Base-by-base conservation (phyloP, 805 yeast species). In the Nakazawaea siamensis region DNA sequence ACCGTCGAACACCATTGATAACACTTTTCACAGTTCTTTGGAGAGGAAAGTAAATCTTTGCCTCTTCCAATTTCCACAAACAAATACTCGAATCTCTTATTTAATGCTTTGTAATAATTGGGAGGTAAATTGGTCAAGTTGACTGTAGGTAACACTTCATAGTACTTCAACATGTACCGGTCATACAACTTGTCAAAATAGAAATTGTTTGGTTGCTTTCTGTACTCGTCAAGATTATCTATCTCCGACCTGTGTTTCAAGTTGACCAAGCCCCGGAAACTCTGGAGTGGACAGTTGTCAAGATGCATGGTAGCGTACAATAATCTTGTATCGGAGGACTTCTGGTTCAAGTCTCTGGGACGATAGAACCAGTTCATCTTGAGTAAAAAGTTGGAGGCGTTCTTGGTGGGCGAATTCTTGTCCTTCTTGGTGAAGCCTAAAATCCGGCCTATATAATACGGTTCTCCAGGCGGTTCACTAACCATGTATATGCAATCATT, bases 401-500 rank as follows among this genome's bases (percentile, higher is more conserved):
- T 65, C 37, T 64, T 68, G 25, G 57, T 45, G 2, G 45, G 46
- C 18, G 41, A 27, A 18, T 34, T 38, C 35, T 53, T 55, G 35
- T 61, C 66, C 44, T 62, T 68, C 33, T 55, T 54, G 3, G 64
- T 66, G 45, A 87, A 85, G 12, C 88, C 92, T 65, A 84, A 71
- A 26, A 90, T 68, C 27, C 90, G 65, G 1, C 94, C 97, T 29
- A 92, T 71, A 48, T 86, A 84, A 61, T 82, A 92, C 0, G 97
- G 97, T 48, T 86, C 96, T 2, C 95, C 92, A 0, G 95, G 86
- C 1, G 95, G 95, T 54, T 86, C 96, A 43, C 92, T 76, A 10
- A 88, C 68, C 76, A 88, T 76, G 52, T 82, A 87, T 8, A 87
- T 79, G 40, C 66, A 75, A 38, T 87, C 94, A 35, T 73, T 74